Conservation (phyloP, 345 rosid species). For the Mercurialis annua region DNA sequence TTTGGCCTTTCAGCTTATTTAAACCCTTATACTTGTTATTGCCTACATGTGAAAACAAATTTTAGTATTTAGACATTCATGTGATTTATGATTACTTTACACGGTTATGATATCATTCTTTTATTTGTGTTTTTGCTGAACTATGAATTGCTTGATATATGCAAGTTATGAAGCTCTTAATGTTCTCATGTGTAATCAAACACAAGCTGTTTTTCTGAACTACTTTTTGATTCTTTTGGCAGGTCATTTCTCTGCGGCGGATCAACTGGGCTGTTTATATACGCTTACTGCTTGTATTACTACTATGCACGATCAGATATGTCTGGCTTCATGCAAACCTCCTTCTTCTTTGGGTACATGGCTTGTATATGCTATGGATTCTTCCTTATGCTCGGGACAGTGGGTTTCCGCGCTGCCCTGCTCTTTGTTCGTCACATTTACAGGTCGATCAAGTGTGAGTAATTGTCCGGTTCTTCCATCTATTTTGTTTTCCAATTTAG, state of each 20-base stretch:
- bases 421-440: conserved; percentile 77
- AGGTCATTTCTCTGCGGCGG: conserved; percentile 83
- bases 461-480: conserved; percentile 4
- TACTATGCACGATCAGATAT: conserved; percentile 72
- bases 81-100: too few species aligned
- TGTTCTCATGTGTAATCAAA: neutral
- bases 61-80: too few species aligned
- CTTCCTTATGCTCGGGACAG: conserved; percentile 80
- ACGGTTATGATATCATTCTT: too few species aligned
- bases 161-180: neutral
- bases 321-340: conserved; percentile 90
- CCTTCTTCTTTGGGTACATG: conserved; percentile 87
- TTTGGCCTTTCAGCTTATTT: too few species aligned
- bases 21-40: too few species aligned
- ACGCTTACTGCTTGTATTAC: conserved; percentile 72
- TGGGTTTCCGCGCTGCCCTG: conserved; percentile 74
- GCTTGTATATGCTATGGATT: conserved; percentile 82
- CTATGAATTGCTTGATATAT: neutral
- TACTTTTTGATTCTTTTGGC: conserved; percentile 12
- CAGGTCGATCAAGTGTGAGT: conserved; percentile 78
- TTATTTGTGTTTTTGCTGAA: too few species aligned
- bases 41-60: too few species aligned
- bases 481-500: neutral
- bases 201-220: neutral
- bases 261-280: conserved; percentile 70